These are phyloP conservation scores for Mariannaea elegans DNA, from an alignment of 2,329 filamentous ascomycete genomes.

Conservation along the genomic window DNA sequence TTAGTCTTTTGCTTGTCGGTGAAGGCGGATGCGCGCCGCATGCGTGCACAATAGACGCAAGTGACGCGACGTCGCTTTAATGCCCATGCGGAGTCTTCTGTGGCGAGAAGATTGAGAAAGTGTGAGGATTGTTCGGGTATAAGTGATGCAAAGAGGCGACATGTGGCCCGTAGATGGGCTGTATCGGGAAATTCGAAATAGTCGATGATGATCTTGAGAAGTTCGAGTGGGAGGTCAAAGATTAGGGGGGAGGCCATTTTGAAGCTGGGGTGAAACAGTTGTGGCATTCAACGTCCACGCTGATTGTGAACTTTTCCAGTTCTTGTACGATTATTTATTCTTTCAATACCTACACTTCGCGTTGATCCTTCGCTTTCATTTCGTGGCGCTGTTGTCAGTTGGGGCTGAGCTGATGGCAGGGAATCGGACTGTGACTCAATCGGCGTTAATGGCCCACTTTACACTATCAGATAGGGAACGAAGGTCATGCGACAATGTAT, in stretches of 20 bases:
- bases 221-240: slow-evolving; percentile 7
- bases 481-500: too few species aligned
- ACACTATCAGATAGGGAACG: too few species aligned
- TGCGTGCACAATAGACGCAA: slow-evolving; percentile 22
- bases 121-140: slow-evolving; percentile 1
- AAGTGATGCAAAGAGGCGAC: slow-evolving; percentile 17
- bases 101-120: slow-evolving; percentile 4
- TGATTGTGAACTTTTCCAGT: too few species aligned
- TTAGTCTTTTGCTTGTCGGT: slow-evolving; percentile 15
- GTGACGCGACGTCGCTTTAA: slow-evolving; percentile 8
- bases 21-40: slow-evolving; percentile 17
- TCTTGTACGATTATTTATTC: not conserved
- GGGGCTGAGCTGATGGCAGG: not conserved
- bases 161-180: slow-evolving; percentile 14
- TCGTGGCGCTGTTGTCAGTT: too few species aligned
- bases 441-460: not conserved
- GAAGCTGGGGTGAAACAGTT: not conserved
- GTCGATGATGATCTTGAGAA: slow-evolving; percentile 2
- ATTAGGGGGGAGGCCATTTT: slow-evolving; percentile 5
- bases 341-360: not conserved
- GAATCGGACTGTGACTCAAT: not conserved
- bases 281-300: too few species aligned
- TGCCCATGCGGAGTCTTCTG: slow-evolving; percentile 16
- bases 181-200: slow-evolving; percentile 13
- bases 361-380: not conserved